phyloP scores from a whole-genome alignment of 202 grass and related monocot species.

The Setaria viridis region DNA sequence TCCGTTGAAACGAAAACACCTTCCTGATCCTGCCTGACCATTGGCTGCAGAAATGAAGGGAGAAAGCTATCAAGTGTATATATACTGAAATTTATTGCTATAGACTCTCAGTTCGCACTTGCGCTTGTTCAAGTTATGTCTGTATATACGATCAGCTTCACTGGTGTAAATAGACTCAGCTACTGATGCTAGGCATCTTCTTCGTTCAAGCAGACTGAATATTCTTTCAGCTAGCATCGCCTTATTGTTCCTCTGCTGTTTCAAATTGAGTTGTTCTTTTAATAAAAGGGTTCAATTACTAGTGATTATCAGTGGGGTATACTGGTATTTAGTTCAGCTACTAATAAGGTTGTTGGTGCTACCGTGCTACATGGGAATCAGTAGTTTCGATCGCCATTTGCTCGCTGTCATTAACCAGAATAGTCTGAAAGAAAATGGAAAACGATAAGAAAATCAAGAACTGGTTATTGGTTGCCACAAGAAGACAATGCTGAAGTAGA shows the following conservation, averaged over 20 bases:
- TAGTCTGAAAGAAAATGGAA: background rate
- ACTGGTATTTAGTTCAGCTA: background rate
- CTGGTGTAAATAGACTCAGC: constrained; percentile 51
- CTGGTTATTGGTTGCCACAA: background rate
- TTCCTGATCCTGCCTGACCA: constrained; percentile 89
- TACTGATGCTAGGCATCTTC: constrained; percentile 44
- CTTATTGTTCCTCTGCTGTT: background rate
- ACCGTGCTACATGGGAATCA: background rate
- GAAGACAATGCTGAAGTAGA: background rate
- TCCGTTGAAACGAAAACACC: constrained; percentile 53
- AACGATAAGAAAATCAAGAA: background rate
- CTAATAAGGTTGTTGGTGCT: background rate
- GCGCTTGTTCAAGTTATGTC: constrained; percentile 33
- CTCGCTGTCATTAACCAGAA: background rate
- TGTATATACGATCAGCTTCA: constrained; percentile 54
- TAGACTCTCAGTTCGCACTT: constrained; percentile 32
- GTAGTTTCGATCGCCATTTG: background rate
- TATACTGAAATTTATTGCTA: constrained; percentile 60
- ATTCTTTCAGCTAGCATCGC: constrained; percentile 39
- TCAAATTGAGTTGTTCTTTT: background rate
- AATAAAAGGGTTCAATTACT: background rate
- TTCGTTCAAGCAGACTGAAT: constrained; percentile 56
- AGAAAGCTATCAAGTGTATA: constrained; percentile 81
- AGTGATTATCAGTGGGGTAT: background rate
- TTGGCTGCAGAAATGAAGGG: constrained; percentile 96